Evolutionary conservation across 805 yeast species (phyloP), one percentile per base, ranked within the genome.

Genomic region (Saturnispora ahearnii): DNA sequence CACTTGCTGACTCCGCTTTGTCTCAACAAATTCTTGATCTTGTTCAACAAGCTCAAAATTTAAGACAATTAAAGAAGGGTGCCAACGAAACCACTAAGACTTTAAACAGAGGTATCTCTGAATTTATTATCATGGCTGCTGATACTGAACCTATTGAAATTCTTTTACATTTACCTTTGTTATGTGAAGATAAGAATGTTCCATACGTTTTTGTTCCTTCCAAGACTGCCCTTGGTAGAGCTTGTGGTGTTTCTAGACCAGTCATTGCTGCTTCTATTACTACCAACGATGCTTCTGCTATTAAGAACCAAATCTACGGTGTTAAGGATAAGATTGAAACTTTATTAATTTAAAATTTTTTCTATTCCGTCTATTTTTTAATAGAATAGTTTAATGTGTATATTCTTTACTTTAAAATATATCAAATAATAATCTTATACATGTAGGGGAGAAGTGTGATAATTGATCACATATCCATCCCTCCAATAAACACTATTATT

Each of bases 71-170:
- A 73, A 93, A 93, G 81, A 93, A 93, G 74, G 99, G 99, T 74
- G 99, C 99, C 62, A 93, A 93, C 72, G 99, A 93, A 77, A 96
- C 98, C 66, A 93, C 97, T 74, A 91, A 91, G 81, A 91, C 97
- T 63, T 81, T 91, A 75, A 91, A 91, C 86, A 87, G 98, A 79
- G 99, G 99, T 83, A 91, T 91, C 66, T 87, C 97, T 64, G 99
- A 91, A 77, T 91, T 91, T 79, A 90, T 91, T 72, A 87, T 91
- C 76, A 88, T 93, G 97, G 99, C 99, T 59, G 99, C 99, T 63
- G 99, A 93, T 70, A 89, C 99, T 64, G 96, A 90, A 74, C 99
- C 99, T 64, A 90, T 93, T 67, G 99, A 93, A 77, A 91, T 93
- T 72, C 82, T 93, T 67, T 81, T 93, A 73, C 99, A 93, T 71